Conservation (phyloP, 345 rosid genomes). For the Arabis hirsuta region DNA sequence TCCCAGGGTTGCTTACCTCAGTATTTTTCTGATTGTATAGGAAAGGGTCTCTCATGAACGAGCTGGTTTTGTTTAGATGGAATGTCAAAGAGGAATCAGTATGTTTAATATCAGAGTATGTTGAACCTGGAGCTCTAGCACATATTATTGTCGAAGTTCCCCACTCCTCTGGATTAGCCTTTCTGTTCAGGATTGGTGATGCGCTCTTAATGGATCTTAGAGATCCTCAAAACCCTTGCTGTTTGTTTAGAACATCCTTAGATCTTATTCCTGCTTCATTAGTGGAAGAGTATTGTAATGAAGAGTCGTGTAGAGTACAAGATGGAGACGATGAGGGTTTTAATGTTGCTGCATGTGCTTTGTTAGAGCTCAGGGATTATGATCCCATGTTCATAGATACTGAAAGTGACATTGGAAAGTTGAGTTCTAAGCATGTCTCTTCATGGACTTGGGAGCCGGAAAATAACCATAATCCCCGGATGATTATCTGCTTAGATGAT, state of each 20-base stretch:
- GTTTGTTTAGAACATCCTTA: conserved; percentile 72
- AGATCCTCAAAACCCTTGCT: conserved; percentile 73
- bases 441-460: conserved; percentile 98
- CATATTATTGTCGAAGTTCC: conserved; percentile 88
- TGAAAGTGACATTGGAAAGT: conserved; percentile 56
- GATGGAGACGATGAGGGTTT: conserved; percentile 96
- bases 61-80: conserved; percentile 75
- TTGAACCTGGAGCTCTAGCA: conserved; percentile 83
- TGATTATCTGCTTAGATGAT: conserved; percentile 81
- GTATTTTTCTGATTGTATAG: conserved; percentile 54
- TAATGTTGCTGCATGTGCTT: conserved; percentile 95
- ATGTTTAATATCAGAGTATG: conserved; percentile 55
- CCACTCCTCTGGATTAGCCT: conserved; percentile 79
- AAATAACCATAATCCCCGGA: conserved; percentile 59
- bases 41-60: conserved; percentile 69
- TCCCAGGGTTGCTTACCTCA: conserved; percentile 40
- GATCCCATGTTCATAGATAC: conserved; percentile 98
- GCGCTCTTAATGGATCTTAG: conserved; percentile 94
- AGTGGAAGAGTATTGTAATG: conserved; percentile 75
- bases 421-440: conserved; percentile 64
- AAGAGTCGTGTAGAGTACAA: conserved; percentile 73
- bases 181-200: conserved; percentile 92
- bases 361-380: conserved; percentile 86
- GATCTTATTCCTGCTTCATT: conserved; percentile 61
- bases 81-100: conserved; percentile 59